A percentile compares a stretch with the other conserved stretches of the same genome.
These are phyloP conservation scores for Beta corolliflora DNA, from an alignment of 179 eudicot genomes.

Conservation along the genomic window DNA sequence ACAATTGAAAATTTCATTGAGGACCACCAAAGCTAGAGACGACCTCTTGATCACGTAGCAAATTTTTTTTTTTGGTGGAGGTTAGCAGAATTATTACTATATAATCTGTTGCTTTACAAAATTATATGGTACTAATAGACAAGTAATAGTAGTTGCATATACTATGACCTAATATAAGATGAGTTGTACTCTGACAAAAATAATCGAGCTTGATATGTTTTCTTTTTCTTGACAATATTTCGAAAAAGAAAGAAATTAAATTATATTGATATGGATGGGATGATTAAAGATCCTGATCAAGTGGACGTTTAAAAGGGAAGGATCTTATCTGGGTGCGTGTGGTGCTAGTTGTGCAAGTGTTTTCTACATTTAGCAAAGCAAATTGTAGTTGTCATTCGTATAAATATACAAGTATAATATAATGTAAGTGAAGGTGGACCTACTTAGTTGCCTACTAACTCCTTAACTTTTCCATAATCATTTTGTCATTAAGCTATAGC, in stretches of 20 bases:
- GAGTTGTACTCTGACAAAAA: conserved; percentile 14
- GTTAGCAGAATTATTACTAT: background rate
- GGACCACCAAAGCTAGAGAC: too few relatives aligned
- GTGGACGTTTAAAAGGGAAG: background rate
- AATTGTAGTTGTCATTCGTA: background rate
- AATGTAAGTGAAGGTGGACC: background rate
- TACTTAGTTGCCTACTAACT: background rate
- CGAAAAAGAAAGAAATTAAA: too few relatives aligned
- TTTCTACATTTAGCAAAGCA: background rate
- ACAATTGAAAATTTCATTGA: too few relatives aligned
- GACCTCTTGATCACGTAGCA: too few relatives aligned
- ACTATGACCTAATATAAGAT: background rate
- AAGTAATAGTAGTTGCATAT: background rate
- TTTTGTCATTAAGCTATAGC: conserved; percentile 30
- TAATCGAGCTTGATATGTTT: background rate
- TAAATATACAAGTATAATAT: background rate
- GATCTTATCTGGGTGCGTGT: background rate
- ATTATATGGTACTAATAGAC: background rate
- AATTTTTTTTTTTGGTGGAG: too few relatives aligned
- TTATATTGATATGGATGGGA: background rate
- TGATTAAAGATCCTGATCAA: background rate
- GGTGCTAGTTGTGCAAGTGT: background rate
- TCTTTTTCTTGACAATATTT: too few relatives aligned
- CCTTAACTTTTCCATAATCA: background rate
- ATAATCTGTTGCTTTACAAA: background rate